Conservation (phyloP, 2,329 filamentous ascomycete genomes). For the Xylariaceae sp. region DNA sequence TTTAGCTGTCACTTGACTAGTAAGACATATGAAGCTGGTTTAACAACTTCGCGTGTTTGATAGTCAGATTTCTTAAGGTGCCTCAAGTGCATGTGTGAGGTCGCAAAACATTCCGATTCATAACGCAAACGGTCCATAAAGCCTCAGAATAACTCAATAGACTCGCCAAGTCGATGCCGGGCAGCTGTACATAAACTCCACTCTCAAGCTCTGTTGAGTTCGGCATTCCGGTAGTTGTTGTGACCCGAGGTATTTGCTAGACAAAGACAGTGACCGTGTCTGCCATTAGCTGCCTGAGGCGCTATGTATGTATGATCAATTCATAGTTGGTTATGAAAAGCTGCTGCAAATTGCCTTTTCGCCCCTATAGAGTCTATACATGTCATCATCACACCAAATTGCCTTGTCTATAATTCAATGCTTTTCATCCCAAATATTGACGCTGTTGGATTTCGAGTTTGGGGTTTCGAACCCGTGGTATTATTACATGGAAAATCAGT, state of each 20-base stretch:
- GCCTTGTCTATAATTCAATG: background rate
- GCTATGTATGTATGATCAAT: background rate
- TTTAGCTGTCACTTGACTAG: too few relatives aligned
- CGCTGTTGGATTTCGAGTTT: background rate
- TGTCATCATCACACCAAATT: background rate
- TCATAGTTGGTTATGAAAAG: background rate
- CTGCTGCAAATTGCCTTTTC: background rate
- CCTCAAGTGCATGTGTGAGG: background rate
- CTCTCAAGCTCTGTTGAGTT: background rate
- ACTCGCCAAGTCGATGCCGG: background rate
- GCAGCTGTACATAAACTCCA: background rate
- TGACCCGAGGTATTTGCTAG: background rate
- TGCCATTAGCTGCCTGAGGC: background rate
- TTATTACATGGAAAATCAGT: conserved; percentile 23
- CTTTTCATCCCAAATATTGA: background rate
- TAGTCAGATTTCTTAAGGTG: background rate
- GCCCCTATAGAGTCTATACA: background rate
- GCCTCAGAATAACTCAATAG: background rate
- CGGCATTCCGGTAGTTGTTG: background rate
- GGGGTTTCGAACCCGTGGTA: background rate
- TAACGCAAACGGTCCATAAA: background rate
- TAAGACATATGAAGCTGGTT: too few relatives aligned
- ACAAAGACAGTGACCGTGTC: background rate
- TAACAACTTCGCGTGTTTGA: too few relatives aligned
- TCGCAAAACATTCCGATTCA: background rate